These are phyloP conservation scores for Arthrobotrys pseudoclavata DNA, from an alignment of 2,329 filamentous ascomycete genomes.

Conservation along the genomic window DNA sequence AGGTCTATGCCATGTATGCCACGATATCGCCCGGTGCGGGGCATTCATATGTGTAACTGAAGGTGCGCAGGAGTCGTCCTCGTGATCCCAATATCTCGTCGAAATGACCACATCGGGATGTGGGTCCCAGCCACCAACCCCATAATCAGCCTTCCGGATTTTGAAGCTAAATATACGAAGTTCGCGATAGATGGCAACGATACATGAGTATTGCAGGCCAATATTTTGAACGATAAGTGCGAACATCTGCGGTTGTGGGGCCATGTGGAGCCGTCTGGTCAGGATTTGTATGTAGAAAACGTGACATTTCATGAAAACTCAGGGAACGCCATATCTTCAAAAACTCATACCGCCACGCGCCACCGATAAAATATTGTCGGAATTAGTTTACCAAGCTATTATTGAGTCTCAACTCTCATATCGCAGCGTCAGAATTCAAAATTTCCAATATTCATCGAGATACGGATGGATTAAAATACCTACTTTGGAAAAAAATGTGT, in stretches of 20 bases:
- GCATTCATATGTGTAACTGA: not conserved
- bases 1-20: not conserved
- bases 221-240: not conserved
- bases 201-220: not conserved
- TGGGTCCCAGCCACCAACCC: not conserved
- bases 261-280: not conserved
- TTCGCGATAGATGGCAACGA: not conserved
- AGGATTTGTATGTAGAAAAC: not conserved
- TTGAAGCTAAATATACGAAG: not conserved
- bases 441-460: not conserved
- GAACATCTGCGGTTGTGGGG: not conserved
- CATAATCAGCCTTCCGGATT: not conserved
- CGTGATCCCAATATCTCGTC: not conserved
- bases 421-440: not conserved
- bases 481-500: not conserved
- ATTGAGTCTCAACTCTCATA: not conserved
- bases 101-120: not conserved
- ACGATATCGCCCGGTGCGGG: constrained; percentile 3
- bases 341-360: not conserved
- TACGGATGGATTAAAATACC: not conserved
- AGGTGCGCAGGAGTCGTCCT: not conserved
- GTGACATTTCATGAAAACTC: not conserved
- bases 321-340: too few species aligned
- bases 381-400: not conserved
- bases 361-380: not conserved